Conservation (phyloP, 805 yeast species). For the Saturnispora sekii region DNA sequence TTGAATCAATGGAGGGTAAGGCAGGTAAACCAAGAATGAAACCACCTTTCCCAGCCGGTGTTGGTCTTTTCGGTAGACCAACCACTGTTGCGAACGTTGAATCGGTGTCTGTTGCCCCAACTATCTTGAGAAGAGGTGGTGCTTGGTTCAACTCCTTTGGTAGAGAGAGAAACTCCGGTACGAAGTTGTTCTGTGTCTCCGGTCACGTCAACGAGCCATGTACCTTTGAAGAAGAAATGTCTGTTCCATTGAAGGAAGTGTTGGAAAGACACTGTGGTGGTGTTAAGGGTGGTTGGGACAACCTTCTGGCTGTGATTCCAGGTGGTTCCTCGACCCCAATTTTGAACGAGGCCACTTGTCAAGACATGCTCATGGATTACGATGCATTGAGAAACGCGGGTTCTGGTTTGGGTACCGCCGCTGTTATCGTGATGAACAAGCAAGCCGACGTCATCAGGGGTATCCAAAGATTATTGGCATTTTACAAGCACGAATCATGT, state of each 20-base stretch:
- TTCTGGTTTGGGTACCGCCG: slow-evolving; percentile 87
- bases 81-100: slow-evolving; percentile 87
- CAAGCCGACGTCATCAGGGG: slow-evolving; percentile 78
- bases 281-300: slow-evolving; percentile 88
- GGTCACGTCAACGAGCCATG: slow-evolving; percentile 91
- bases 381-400: slow-evolving; percentile 81
- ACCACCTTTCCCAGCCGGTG: slow-evolving; percentile 95
- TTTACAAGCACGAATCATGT: slow-evolving; percentile 87
- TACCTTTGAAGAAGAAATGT: slow-evolving; percentile 91
- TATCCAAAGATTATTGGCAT: slow-evolving; percentile 74
- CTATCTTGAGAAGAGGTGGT: slow-evolving; percentile 82
- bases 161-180: slow-evolving; percentile 76
- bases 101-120: slow-evolving; percentile 85
- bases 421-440: slow-evolving; percentile 86
- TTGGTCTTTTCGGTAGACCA: slow-evolving; percentile 85
- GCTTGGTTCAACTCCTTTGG: slow-evolving; percentile 82
- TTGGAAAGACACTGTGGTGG: slow-evolving; percentile 89
- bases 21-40: slow-evolving; percentile 90
- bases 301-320: slow-evolving; percentile 77
- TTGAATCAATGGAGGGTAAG: slow-evolving; percentile 84
- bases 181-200: slow-evolving; percentile 76
- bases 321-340: slow-evolving; percentile 88
- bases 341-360: slow-evolving; percentile 58
- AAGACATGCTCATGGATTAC: slow-evolving; percentile 71
- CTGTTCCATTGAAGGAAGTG: slow-evolving; percentile 73